Evolutionary conservation across 2,329 filamentous ascomycete species (phyloP), one percentile per base, ranked within the genome.

Genomic region (Neurospora sp.): DNA sequence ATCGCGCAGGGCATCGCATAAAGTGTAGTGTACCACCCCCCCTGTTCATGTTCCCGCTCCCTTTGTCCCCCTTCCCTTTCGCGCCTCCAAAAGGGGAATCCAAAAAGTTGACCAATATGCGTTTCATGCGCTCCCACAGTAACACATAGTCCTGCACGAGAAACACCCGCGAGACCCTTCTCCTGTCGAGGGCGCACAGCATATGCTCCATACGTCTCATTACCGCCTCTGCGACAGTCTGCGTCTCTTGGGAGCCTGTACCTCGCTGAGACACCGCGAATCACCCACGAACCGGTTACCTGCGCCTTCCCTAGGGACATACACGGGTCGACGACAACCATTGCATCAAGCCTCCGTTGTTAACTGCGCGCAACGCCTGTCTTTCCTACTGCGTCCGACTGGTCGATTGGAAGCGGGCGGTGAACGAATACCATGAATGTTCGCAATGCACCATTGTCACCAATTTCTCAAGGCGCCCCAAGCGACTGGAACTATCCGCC

Each of bases 401-500:
- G 52, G 23, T 62, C 52, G 52, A 62, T 62, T 62, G 52, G 52
- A 62, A 62, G 52, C 52, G 52, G 52, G 52, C 52, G 52, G 23
- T 62, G 52, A 62, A 62, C 72, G 72, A 73, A 73, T 75, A 87
- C 80, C 82, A 92, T 92, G 90, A 92, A 88, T 83, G 86, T 84
- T 79, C 87, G 87, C 82, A 89, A 91, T 87, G 89, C 88, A 82
- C 90, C 90, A 78, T 85, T 94, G 80, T 94, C 92, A 78, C 92
- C 92, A 78, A 87, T 93, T 80, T 96, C 92, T 82, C 83, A 92
- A 85, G 90, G 91, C 80, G 92, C 90, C 52, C 52, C 52, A 79
- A 93, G 89, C 84, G 92, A 96, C 79, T 96, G 91, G 90, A 91
- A 91, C 67, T 92, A 92, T 80, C 86, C 88, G n/a, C 72, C 82